Evolutionary conservation across 768 basidiomycete genomes (phyloP).

Genomic region (Trametes coccinea): DNA sequence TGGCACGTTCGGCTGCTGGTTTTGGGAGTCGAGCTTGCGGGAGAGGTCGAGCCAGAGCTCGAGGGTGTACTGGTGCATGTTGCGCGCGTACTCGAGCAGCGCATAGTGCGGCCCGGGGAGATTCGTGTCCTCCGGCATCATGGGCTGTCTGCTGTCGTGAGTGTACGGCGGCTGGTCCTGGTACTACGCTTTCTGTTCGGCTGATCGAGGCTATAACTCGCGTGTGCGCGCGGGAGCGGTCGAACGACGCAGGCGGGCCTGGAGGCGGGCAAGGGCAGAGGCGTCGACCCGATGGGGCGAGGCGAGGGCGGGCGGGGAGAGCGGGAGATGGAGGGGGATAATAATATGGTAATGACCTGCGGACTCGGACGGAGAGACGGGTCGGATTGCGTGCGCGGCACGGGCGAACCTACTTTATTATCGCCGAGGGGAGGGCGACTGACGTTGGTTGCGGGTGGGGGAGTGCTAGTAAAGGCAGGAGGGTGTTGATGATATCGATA

Average conservation of each 20-base stretch:
- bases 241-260: too few species aligned
- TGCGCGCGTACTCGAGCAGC: constrained; percentile 23
- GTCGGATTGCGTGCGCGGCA: too few species aligned
- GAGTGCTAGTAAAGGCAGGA: too few species aligned
- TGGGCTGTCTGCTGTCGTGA: background rate
- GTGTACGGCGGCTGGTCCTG: background rate
- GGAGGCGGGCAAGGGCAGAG: background rate
- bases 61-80: constrained; percentile 27
- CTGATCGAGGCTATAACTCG: too few species aligned
- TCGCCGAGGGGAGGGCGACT: too few species aligned
- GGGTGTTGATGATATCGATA: too few species aligned
- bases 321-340: background rate
- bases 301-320: background rate
- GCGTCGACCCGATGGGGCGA: background rate
- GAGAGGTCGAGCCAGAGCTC: constrained; percentile 21
- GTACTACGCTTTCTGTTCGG: too few species aligned
- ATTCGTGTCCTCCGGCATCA: constrained; percentile 8
- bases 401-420: too few species aligned
- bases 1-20: background rate
- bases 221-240: too few species aligned
- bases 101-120: constrained; percentile 9
- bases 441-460: too few species aligned
- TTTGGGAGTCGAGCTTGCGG: constrained; percentile 8
- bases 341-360: too few species aligned
- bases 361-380: too few species aligned